These are phyloP conservation scores for Fragaria iinumae DNA, from an alignment of 306 rosid genomes.

Conservation along the genomic window DNA sequence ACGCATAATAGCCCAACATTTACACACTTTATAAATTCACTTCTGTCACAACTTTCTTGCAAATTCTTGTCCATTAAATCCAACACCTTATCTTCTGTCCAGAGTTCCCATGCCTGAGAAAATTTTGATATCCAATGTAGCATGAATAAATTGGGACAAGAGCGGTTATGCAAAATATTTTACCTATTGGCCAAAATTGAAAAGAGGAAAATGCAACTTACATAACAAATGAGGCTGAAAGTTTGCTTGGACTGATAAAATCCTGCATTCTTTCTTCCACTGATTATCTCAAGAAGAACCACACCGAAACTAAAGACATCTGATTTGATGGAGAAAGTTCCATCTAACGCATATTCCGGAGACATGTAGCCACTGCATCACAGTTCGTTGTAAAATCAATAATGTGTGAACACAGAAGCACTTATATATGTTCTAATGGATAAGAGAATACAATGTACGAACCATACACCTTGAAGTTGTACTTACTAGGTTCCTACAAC, in stretches of 20 bases:
- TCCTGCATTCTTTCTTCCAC: conserved; percentile 48
- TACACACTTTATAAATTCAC: conserved; percentile 38
- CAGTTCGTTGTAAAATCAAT: too few species aligned
- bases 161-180: background rate
- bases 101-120: conserved; percentile 48
- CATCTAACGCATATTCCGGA: conserved; percentile 46
- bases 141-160: background rate
- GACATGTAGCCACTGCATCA: conserved; percentile 49
- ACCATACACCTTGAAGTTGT: background rate
- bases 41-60: conserved; percentile 24
- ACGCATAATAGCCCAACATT: conserved; percentile 39
- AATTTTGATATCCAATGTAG: background rate
- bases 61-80: conserved; percentile 39
- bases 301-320: conserved; percentile 61
- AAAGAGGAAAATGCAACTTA: conserved; percentile 11
- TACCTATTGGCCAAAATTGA: background rate
- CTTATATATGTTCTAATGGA: background rate
- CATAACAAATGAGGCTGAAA: conserved; percentile 50
- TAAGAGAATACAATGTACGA: background rate
- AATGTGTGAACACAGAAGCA: background rate
- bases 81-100: conserved; percentile 39
- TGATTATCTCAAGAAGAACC: conserved; percentile 47
- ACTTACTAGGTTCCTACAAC: conserved; percentile 81
- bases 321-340: conserved; percentile 45
- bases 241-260: conserved; percentile 31